Evolutionary conservation across 768 basidiomycete genomes (phyloP).

Genomic region (Russula compacta): DNA sequence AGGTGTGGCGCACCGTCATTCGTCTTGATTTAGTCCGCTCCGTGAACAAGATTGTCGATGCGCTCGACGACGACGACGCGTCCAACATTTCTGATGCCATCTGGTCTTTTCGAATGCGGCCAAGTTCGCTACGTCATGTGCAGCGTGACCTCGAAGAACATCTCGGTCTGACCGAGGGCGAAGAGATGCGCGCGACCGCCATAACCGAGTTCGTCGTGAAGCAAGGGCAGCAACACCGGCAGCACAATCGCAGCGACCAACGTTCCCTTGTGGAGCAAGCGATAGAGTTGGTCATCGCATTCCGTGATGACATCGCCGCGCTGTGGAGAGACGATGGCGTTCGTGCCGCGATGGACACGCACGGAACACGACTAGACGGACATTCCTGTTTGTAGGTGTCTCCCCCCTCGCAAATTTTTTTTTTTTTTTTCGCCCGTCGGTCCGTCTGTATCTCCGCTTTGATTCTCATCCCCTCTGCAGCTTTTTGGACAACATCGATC

Average conservation of each 20-base stretch:
- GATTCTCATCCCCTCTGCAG: background rate
- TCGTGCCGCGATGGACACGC: conserved; percentile 45
- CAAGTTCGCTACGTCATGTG: conserved; percentile 28
- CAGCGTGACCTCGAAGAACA: background rate
- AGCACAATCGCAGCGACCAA: too few relatives aligned
- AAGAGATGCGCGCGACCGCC: conserved; percentile 16
- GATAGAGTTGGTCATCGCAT: conserved; percentile 46
- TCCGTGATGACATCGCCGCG: conserved; percentile 53
- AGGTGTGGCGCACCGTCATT: conserved; percentile 68
- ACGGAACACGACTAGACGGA: conserved; percentile 47
- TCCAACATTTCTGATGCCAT: background rate
- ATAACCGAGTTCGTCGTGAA: conserved; percentile 17
- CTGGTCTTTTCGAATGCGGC: conserved; percentile 13
- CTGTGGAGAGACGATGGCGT: conserved; percentile 61
- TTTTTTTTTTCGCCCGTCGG: conserved; percentile 11
- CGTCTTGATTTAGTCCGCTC: conserved; percentile 47
- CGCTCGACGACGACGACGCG: conserved; percentile 22
- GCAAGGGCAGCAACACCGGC: background rate
- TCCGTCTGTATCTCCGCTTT: background rate
- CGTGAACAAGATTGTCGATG: conserved; percentile 32
- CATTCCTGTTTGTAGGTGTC: conserved; percentile 61
- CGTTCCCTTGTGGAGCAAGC: conserved; percentile 35
- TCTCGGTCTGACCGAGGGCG: background rate
- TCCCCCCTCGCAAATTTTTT: too few relatives aligned
- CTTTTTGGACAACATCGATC: background rate